Evolutionary conservation across 108 stramenopile genomes (phyloP), one percentile per base, ranked within the genome.

Genomic region (Pseudonitzschia multiseries): DNA sequence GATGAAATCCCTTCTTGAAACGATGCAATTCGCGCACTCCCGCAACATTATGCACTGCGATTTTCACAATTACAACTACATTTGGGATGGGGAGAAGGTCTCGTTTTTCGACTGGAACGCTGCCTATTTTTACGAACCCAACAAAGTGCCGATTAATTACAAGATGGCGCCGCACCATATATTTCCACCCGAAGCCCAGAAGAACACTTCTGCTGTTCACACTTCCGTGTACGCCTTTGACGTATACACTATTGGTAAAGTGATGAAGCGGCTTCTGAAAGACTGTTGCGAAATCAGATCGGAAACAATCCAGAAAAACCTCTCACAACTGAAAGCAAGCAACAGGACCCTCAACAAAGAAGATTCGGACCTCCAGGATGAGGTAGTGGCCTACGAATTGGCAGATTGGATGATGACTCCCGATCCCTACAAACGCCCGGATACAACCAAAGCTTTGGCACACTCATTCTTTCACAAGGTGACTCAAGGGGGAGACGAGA

Each of bases 191-290:
- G 61, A 62, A n/a, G 61, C 61, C 26, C 8, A 33, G 29, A 12
- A 62, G 4, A 62, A 62, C n/a, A 62, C 28, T 3, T 21, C 20
- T 4, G 31, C 61, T 17, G 61, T 62, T 4, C 61, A 62, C n/a
- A 62, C 61, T 12, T 62, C 61, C 28, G 61, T 62, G 15, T 17
- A 62, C n/a, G 61, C 61, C 61, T 62, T 62, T 36, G 61, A 62
- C 36, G 61, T 62, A 3, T 62, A 62, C 36, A 62, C 61, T 10
- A 62, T 62, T 40, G 61, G 32, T 5, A 15, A 21, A 31, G 3
- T 62, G 10, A 12, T 62, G 61, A 62, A 62, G 29, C 0, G 15
- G 20, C 32, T 40, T 17, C n/a, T 62, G 36, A 18, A 62, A 40
- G 20, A 33, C 3, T 18, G 33, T 33, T 62, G 61, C n/a, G 61